phyloP scores from a whole-genome alignment of 371 early-diverging fungal genomes.

The Circinella minor region DNA sequence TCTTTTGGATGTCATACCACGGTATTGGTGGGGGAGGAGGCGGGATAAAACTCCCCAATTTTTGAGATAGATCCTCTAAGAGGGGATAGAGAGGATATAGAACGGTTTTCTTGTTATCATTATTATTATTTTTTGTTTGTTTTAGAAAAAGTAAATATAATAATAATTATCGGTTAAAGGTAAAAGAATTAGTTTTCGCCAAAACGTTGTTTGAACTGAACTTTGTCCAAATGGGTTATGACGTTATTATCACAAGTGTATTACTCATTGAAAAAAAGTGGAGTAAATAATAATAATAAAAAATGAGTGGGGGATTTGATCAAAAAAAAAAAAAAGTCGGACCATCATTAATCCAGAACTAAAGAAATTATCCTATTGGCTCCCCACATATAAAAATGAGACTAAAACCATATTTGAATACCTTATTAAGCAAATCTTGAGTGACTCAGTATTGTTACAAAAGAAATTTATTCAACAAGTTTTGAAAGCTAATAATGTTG shows the following conservation, averaged over 20 bases:
- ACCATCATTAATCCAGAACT: background rate
- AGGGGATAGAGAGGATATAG: background rate
- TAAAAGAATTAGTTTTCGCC: background rate
- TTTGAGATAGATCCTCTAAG: background rate
- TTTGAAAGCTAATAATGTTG: no score
- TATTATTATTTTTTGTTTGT: no score
- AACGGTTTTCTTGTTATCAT: no score
- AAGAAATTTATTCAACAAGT: background rate
- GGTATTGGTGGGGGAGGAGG: background rate
- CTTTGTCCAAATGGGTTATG: no score
- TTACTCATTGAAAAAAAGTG: slow-evolving; percentile 7
- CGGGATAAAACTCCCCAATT: slow-evolving; percentile 6
- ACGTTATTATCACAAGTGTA: background rate
- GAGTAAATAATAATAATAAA: background rate
- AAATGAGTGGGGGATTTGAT: background rate
- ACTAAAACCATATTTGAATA: background rate
- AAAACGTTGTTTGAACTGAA: background rate
- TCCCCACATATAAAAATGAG: background rate
- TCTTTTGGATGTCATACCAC: background rate
- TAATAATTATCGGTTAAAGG: background rate
- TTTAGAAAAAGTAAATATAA: background rate
- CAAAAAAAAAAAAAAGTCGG: background rate
- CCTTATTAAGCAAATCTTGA: background rate
- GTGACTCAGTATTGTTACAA: background rate
- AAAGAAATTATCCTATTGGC: slow-evolving; percentile 9